Base-by-base conservation (phyloP, 768 basidiomycete genomes). In the Dentipellis sp. region DNA sequence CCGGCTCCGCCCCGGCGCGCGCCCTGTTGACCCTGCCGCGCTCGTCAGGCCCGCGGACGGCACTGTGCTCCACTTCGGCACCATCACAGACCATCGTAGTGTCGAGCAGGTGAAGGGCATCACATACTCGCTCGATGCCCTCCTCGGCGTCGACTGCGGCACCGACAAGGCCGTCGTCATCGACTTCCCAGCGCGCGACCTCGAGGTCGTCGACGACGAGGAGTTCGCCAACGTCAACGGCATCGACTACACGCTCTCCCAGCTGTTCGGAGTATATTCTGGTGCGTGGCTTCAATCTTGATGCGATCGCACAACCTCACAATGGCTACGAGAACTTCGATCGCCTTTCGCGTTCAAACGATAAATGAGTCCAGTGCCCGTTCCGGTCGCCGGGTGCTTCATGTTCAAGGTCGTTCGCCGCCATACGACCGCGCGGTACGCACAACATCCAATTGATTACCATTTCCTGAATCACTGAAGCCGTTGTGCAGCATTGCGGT, bases 101-200 rank as follows among this genome's bases (percentile, higher is more conserved):
- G 91, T 99, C 52, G 94, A 97, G 67, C 94, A 97, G 70, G 91
- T 99, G 66, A 99, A 99, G 71, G 97, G 97, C 14, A 87, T 95
- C 60, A 97, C 93, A 0, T 99, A 99, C 66, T 97, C 94, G 1
- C 80, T 99, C 12, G 90, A 97, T 59, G 94, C 94, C 0, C 76
- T 99, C 0, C 82, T 99, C 14, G 97, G 97, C 38, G 77, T 85
- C 35, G 82, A 87, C 56, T 73, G 73, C 7, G 74, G 78, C 0
- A 67, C 68, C 16, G 71, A 79, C 8, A 68, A 72, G 4, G 66
- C 75, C 1, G 70, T 71, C 17, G 59, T 75, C 22, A 63, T 77
- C 50, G 69, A 76, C 2, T 75, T 73, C 59, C 71, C 72, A 34
- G 73, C 70, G 34, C 69, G 74, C 29, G 78, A 82, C 56, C 76